Evolutionary conservation across 2,329 filamentous ascomycete species (phyloP).

Genomic region (Talaromyces amestolkiae): DNA sequence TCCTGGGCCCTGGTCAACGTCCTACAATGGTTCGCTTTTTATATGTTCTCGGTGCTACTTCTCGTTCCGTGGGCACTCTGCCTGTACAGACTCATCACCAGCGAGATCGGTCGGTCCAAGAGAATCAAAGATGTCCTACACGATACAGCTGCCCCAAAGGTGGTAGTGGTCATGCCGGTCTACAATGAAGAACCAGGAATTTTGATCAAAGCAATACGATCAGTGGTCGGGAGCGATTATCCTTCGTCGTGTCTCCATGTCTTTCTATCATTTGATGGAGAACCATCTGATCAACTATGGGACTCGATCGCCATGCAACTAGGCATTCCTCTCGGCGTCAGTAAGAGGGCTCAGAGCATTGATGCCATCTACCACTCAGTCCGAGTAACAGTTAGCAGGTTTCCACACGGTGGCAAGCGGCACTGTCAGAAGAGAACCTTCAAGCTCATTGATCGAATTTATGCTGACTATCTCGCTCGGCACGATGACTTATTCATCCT

Average conservation of each 20-base stretch:
- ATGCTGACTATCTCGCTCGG: conserved; percentile 76
- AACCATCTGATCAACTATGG: conserved; percentile 83
- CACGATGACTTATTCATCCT: conserved; percentile 93
- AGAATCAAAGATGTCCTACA: conserved; percentile 81
- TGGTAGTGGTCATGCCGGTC: conserved; percentile 94
- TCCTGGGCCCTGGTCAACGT: conserved; percentile 65
- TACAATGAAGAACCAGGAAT: conserved; percentile 88
- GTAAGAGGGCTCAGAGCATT: conserved; percentile 72
- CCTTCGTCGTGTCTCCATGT: conserved; percentile 89
- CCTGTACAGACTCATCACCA: conserved; percentile 84
- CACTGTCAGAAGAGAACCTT: conserved; percentile 93
- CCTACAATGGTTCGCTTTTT: conserved; percentile 94
- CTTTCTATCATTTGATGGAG: conserved; percentile 92
- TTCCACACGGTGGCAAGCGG: conserved; percentile 89
- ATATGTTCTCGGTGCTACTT: conserved; percentile 80
- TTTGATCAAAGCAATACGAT: conserved; percentile 81
- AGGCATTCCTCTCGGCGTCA: conserved; percentile 64
- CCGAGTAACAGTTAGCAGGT: conserved; percentile 85
- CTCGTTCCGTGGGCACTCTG: conserved; percentile 91
- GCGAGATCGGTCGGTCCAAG: conserved; percentile 76
- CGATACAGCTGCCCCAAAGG: conserved; percentile 82
- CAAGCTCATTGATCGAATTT: conserved; percentile 89
- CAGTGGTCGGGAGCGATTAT: conserved; percentile 90
- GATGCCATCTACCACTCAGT: conserved; percentile 81
- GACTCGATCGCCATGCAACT: conserved; percentile 80